Evolutionary conservation across 176 grass and related monocot genomes (phyloP), one percentile per base, ranked within the genome.

Genomic region (Oryza rufipogon): DNA sequence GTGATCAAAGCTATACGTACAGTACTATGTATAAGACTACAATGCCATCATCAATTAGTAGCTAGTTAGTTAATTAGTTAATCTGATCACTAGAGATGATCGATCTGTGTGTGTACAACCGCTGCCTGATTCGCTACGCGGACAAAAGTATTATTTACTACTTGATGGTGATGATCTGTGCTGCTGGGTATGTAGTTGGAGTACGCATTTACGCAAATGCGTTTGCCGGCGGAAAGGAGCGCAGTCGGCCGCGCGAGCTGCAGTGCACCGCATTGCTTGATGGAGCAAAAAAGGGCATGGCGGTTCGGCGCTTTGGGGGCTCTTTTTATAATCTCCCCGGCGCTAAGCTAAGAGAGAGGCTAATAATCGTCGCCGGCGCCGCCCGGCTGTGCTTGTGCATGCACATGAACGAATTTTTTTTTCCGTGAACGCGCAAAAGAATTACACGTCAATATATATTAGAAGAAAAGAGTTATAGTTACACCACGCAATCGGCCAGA

Each of bases 141-240:
- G 54, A 61, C 56, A 61, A 61, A 61, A 56, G 16, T 32, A 32
- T 32, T 32, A 32, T 32, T 30, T 32, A 32, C 30, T 32, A 32
- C 30, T 32, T 32, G 30, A 32, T 32, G 30, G 2, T 30, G 28
- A 32, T 32, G 30, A 32, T 32, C 30, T 32, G 30, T 3, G 30
- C 30, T 32, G 30, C 30, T 32, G 30, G 30, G 2, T 32, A 32
- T 0, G 30, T 2, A 32, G 30, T 32, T 0, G 28, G 28, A 30
- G 30, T 32, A 32, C 30, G 52, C 38, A 39, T 39, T 39, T 39
- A 39, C 5, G 38, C 52, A 58, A 58, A 20, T 3, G 58, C 58
- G 75, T 9, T 78, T 32, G 84, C 84, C 63, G 83, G 82, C 66
- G 33, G 14, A 86, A 90, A 82, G 88, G 66, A 19, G 77, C 56